Evolutionary conservation across 2,329 filamentous ascomycete genomes (phyloP), one percentile per base, ranked within the genome.

Genomic region (Colletotrichum cuscutae): DNA sequence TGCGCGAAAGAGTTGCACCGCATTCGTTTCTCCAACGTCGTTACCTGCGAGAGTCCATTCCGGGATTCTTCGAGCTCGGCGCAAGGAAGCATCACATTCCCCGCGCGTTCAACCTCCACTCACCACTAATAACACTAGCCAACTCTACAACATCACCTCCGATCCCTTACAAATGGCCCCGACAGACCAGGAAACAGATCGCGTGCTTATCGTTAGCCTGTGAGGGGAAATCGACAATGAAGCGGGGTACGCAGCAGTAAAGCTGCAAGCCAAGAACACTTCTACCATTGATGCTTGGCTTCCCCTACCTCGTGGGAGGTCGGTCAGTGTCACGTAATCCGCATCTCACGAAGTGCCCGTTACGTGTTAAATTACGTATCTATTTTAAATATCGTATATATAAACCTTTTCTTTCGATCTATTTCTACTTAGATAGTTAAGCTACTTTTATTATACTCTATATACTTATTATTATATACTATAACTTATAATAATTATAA

Each of bases 231-330:
- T 56, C 46, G 22, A 7, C 5, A 35, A 13, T 26, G 68, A 53
- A 53, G 68, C 68, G 68, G 68, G 68, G 68, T 71, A 71, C 57
- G 68, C 68, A 71, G 68, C 64, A 71, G 19, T 24, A 58, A 68
- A 37, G 30, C 68, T 71, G 68, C 68, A 71, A 32, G 68, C 68
- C 68, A 71, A 71, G 68, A 71, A 35, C 3, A 5, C 35, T 71
- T 58, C 68, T 71, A 58, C 49, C 49, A 19, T 15, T 8, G 19
- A 63, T 68, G 68, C 64, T 57, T 71, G 68, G 61, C 64, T 8
- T 58, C 52, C 68, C 68, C 68, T 57, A 28, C 63, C 57, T 24
- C 49, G 26, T 22, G 26, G 60, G 42, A 60, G 62, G 53, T 24
- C 12, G 11, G 22, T 26, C 57, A n/a, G n/a, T n/a, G n/a, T n/a